These are phyloP conservation scores for Lasiodiplodia sp. DNA, from an alignment of 2,329 filamentous ascomycete genomes.

Conservation along the genomic window DNA sequence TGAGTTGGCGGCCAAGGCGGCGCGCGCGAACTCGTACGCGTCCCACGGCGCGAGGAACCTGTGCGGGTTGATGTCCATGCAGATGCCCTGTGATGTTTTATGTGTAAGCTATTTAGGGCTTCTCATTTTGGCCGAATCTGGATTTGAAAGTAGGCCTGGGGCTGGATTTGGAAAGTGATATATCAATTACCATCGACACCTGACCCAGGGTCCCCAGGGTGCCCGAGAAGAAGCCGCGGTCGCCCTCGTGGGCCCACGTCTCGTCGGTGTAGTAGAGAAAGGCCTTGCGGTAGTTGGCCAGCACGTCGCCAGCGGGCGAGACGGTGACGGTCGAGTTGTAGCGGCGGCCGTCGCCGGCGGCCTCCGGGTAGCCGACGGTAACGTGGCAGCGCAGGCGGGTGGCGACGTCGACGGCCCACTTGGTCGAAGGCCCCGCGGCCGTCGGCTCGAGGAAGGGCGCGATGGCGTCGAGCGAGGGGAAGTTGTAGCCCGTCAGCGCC, in stretches of 20 bases:
- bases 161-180: neutral
- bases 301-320: constrained; percentile 59
- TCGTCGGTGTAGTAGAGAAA: constrained; percentile 74
- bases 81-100: constrained; percentile 48
- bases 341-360: constrained; percentile 35
- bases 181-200: constrained; percentile 34
- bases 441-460: constrained; percentile 72
- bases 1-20: constrained; percentile 63
- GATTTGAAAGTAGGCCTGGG: no score
- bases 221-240: constrained; percentile 46
- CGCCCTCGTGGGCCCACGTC: constrained; percentile 66
- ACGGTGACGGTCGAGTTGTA: constrained; percentile 69
- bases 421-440: constrained; percentile 69
- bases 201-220: constrained; percentile 45
- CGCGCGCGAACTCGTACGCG: constrained; percentile 64
- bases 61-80: constrained; percentile 70
- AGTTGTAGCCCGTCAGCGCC: constrained; percentile 83
- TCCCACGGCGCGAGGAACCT: constrained; percentile 65
- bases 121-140: no score
- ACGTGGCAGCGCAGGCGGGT: constrained; percentile 72
- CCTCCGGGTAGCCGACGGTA: constrained; percentile 76
- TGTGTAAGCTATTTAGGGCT: neutral
- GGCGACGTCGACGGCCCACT: constrained; percentile 75
- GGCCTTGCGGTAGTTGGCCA: constrained; percentile 68
- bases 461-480: constrained; percentile 73